Percentiles rank a stretch among this genome's conserved stretches.
phyloP scores from a whole-genome alignment of 305 asterid species.

The Fraxinus paxiana region DNA sequence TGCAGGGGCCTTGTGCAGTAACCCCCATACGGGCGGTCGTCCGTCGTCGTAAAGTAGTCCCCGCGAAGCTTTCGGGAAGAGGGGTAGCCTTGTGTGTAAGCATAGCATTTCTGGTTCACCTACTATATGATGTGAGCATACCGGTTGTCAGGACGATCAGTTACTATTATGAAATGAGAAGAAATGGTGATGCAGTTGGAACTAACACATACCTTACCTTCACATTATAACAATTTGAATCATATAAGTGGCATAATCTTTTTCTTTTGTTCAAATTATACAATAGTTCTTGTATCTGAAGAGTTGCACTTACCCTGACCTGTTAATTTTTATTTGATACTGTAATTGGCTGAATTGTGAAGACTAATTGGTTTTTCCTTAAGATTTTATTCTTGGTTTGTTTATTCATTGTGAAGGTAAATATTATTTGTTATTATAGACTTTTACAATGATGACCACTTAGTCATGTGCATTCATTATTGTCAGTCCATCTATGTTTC shows the following conservation, averaged over 20 bases:
- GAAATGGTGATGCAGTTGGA: neutral
- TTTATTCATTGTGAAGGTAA: constrained; percentile 10
- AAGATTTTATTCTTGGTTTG: constrained; percentile 3
- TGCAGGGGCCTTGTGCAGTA: no score
- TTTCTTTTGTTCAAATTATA: neutral
- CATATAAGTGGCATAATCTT: neutral
- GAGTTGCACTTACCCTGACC: neutral
- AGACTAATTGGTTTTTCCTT: neutral
- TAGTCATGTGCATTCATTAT: constrained; percentile 10
- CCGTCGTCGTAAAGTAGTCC: no score
- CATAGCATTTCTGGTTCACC: neutral
- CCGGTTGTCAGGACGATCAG: neutral
- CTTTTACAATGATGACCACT: neutral
- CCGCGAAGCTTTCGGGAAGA: no score
- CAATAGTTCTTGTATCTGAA: neutral
- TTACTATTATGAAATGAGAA: neutral
- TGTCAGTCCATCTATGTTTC: neutral
- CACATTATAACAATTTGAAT: neutral
- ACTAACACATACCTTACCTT: neutral
- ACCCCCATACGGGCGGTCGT: no score
- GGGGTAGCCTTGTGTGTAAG: no score
- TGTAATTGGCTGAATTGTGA: neutral
- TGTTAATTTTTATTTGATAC: neutral
- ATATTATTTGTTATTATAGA: neutral
- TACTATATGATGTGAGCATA: neutral